Evolutionary conservation across 805 yeast genomes (phyloP).

Genomic region (Tetrapisispora arboricola): DNA sequence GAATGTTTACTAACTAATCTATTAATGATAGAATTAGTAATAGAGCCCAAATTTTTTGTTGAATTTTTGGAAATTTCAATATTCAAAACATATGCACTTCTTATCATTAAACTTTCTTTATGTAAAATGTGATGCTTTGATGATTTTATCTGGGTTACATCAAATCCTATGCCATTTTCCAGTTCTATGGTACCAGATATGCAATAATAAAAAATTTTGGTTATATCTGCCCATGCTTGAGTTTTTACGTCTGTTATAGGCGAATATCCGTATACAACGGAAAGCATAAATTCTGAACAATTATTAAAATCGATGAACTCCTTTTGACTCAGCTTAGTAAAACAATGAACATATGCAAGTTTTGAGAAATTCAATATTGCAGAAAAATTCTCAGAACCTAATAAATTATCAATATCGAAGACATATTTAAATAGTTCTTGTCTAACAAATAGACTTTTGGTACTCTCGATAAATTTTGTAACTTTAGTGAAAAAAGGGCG

Average conservation of each 20-base stretch:
- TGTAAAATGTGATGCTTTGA: conserved; percentile 17
- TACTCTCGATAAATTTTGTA: conserved; percentile 15
- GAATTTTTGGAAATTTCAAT: conserved; percentile 28
- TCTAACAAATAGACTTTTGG: conserved; percentile 6
- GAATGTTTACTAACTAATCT: conserved; percentile 22
- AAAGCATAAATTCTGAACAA: conserved; percentile 23
- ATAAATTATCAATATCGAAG: conserved; percentile 16
- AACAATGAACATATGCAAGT: conserved; percentile 7
- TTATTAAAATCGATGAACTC: conserved; percentile 6
- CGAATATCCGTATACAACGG: conserved; percentile 12
- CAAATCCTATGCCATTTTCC: too few relatives aligned
- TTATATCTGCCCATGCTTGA: conserved; percentile 18
- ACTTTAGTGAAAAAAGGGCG: conserved; percentile 8
- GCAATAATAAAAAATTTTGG: conserved; percentile 13
- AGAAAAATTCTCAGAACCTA: conserved; percentile 5
- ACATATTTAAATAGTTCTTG: conserved; percentile 10
- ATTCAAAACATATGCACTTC: conserved; percentile 26
- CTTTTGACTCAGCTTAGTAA: conserved; percentile 7
- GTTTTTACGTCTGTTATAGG: conserved; percentile 3
- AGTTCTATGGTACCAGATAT: conserved; percentile 2
- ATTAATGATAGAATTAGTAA: conserved; percentile 23
- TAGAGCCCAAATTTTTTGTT: conserved; percentile 23
- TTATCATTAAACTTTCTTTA: conserved; percentile 25
- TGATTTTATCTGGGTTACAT: not conserved
- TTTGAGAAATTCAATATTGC: conserved; percentile 12